Base-by-base conservation (phyloP, 129 eudicot genomes). In the Gnaphalium uliginosum region DNA sequence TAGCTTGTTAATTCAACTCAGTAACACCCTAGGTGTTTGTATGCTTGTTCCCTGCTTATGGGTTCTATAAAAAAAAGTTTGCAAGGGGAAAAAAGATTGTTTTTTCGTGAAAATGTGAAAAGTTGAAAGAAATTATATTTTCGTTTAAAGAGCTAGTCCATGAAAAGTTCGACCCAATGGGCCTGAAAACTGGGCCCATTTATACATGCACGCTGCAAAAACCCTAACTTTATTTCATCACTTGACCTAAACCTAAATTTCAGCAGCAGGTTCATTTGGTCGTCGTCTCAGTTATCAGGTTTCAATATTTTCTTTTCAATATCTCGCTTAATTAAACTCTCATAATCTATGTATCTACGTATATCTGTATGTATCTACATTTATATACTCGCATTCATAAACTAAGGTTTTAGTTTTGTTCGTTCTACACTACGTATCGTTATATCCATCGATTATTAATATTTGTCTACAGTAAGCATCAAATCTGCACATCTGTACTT, bases 191-290 rank as follows among this genome's bases (percentile, higher is more conserved):
- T 6, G 11, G 35, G 70, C 70, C 81, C 62, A 27, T 66, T 15
- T 3, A 5, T 14, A 54, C 4, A 22, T 19, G 17, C 68, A 8
- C 51, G 9, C 8, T 39, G 11, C 62, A 30, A 24, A 78, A 78
- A 61, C 64, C 64, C 76, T 60, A 78, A 48, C 15, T 6, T 8
- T 13, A 14, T 56, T 11, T 23, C 60, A 26, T 59, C 21, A 25
- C 11, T 43, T 68, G 15, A 24, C 74, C 30, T 22, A 11, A 41
- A 41, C 72, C 57, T 9, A 41, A 41, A 54, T 21, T 41, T 18
- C 72, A 14, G 15, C 59, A 13, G 77, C 77, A 33, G 76, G 54
- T 39, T 37, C 26, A 73, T 33, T 73, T 18, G 68, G 24, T 8
- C 39, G n/a, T 73, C 37, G 2, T 18, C 37, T 7, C 59, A 10